A percentile compares a stretch with the other conserved stretches of the same genome.
Evolutionary conservation across 441 rosid genomes (phyloP).

Genomic region (Populus hybrid): DNA sequence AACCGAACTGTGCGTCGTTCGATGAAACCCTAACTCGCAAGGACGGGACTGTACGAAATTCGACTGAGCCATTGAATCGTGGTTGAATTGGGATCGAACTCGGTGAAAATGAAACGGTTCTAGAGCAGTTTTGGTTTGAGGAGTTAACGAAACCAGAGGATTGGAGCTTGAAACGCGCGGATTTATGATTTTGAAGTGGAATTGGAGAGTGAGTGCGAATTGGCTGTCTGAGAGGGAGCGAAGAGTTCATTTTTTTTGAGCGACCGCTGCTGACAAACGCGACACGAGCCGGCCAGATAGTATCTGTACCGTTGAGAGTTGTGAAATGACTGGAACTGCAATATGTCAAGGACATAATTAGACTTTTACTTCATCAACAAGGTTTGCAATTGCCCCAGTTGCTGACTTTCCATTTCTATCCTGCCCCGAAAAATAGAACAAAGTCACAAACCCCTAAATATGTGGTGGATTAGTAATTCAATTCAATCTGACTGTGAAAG

Average conservation of each 20-base stretch:
- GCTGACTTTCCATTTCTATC: constrained; percentile 67
- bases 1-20: too few species aligned
- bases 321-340: not conserved
- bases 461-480: not conserved
- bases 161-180: not conserved
- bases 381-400: constrained; percentile 58
- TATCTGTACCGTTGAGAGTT: not conserved
- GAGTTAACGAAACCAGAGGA: too few species aligned
- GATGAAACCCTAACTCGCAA: too few species aligned
- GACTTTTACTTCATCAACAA: constrained; percentile 62
- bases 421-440: constrained; percentile 37
- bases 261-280: not conserved
- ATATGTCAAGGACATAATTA: too few species aligned
- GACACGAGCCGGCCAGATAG: not conserved
- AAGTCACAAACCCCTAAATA: not conserved
- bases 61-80: too few species aligned
- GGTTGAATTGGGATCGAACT: too few species aligned
- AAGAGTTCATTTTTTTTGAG: not conserved
- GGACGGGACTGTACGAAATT: too few species aligned
- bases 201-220: not conserved
- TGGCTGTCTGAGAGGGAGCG: not conserved
- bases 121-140: too few species aligned
- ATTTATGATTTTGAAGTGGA: not conserved
- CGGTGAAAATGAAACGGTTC: too few species aligned
- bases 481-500: too few species aligned